Evolutionary conservation across 352 stramenopile genomes (phyloP).

Genomic region (Pythium brachiatum): DNA sequence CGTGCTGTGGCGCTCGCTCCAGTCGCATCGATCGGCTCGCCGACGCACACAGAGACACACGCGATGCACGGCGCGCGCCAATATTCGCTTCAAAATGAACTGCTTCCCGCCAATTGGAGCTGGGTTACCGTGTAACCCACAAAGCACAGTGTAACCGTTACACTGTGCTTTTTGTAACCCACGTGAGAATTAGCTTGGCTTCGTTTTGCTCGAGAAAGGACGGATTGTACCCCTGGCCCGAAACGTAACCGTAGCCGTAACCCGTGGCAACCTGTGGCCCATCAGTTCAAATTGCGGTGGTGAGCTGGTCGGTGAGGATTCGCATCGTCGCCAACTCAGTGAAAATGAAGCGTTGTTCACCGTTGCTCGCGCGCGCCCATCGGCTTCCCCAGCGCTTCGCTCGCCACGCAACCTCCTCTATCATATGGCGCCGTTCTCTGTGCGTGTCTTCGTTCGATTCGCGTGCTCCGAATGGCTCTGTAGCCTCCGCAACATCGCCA

Average conservation of each 20-base stretch:
- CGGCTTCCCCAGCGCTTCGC: conserved; percentile 4
- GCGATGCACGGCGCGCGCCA: not conserved
- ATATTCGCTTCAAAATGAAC: conserved; percentile 14
- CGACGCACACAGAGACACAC: not conserved
- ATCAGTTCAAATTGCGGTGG: conserved; percentile 18
- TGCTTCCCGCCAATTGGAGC: conserved; percentile 13
- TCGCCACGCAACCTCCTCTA: not conserved
- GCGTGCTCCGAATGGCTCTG: not conserved
- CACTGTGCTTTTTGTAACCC: too few relatives aligned
- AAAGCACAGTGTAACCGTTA: not conserved
- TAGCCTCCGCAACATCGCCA: not conserved
- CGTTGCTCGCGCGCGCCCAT: conserved; percentile 17
- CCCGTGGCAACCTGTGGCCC: not conserved
- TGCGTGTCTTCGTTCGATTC: not conserved
- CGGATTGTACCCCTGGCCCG: not conserved
- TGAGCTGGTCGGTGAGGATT: conserved; percentile 7
- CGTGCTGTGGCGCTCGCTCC: not conserved
- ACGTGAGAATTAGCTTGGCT: not conserved
- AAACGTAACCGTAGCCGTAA: conserved; percentile 3
- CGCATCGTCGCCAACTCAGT: not conserved
- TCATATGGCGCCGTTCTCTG: not conserved
- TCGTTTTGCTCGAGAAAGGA: not conserved
- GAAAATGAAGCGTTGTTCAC: conserved; percentile 17
- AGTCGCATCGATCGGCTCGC: conserved; percentile 10
- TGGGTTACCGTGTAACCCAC: conserved; percentile 3